Percentiles rank a stretch among this genome's conserved stretches.
Evolutionary conservation across 805 yeast genomes (phyloP).

Genomic region (Ogataea zsoltii): DNA sequence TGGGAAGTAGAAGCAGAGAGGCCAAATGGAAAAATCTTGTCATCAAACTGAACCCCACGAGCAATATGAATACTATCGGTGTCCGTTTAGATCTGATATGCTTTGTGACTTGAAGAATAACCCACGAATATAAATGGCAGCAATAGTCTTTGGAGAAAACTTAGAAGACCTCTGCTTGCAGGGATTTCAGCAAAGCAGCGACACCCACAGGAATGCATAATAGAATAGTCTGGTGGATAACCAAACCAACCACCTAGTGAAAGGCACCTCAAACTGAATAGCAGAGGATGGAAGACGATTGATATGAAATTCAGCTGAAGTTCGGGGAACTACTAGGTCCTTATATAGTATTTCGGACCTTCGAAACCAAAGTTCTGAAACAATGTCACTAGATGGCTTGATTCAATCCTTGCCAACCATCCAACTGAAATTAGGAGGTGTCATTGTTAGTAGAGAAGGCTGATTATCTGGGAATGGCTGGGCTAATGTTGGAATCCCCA

Average conservation of each 20-base stretch:
- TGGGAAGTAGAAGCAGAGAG: background rate
- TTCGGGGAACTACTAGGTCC: no score
- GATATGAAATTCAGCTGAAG: no score
- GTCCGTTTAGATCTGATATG: no score
- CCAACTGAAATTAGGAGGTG: no score
- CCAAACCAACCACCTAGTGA: background rate
- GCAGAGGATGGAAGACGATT: background rate
- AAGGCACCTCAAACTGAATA: background rate
- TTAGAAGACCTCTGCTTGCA: background rate
- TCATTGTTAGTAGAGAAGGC: no score
- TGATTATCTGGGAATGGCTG: no score
- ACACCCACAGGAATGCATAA: background rate
- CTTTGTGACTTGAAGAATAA: background rate
- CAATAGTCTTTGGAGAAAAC: background rate
- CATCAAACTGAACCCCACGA: slow-evolving; percentile 2
- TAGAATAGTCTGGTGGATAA: background rate
- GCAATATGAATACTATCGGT: slow-evolving; percentile 1
- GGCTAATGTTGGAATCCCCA: no score
- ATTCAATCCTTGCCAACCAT: no score
- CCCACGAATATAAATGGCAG: no score
- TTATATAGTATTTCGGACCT: no score
- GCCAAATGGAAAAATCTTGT: background rate
- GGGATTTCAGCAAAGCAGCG: background rate
- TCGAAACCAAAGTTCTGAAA: no score
- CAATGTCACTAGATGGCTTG: no score